Percentiles rank a stretch among this genome's conserved stretches.
Evolutionary conservation across 352 stramenopile species (phyloP).

Genomic region (Pythium utonaiense): DNA sequence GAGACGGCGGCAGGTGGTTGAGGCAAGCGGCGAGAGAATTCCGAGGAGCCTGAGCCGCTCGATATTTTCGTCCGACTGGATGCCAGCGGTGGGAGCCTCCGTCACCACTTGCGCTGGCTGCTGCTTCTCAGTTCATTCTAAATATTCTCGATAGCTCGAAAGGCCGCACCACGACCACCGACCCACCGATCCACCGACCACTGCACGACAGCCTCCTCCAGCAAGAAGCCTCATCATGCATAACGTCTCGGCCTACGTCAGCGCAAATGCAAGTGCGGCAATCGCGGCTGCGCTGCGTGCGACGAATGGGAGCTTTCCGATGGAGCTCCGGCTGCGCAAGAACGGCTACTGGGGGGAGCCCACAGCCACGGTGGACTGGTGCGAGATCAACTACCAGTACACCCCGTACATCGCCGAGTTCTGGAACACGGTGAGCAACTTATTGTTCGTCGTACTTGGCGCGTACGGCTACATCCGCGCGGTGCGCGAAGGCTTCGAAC

Average conservation of each 20-base stretch:
- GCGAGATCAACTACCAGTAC: slow-evolving; percentile 79
- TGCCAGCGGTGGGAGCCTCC: too few relatives aligned
- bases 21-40: not conserved
- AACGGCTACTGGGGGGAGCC: slow-evolving; percentile 44
- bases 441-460: slow-evolving; percentile 74
- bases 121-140: not conserved
- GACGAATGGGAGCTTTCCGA: not conserved
- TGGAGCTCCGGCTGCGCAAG: not conserved
- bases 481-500: slow-evolving; percentile 65
- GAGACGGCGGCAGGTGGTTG: not conserved
- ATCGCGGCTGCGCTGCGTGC: not conserved
- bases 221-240: too few relatives aligned
- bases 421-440: slow-evolving; percentile 86
- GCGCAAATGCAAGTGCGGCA: not conserved
- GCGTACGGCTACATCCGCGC: slow-evolving; percentile 63
- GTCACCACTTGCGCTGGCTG: not conserved
- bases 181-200: not conserved
- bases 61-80: not conserved
- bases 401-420: slow-evolving; percentile 83
- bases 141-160: not conserved
- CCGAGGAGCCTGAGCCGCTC: not conserved
- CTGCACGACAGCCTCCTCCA: too few relatives aligned
- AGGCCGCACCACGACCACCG: not conserved
- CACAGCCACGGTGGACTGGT: slow-evolving; percentile 87
- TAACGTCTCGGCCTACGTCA: not conserved